Evolutionary conservation across 139 green algal species (phyloP), one percentile per base, ranked within the genome.

Genomic region (Picochlorum sp.): DNA sequence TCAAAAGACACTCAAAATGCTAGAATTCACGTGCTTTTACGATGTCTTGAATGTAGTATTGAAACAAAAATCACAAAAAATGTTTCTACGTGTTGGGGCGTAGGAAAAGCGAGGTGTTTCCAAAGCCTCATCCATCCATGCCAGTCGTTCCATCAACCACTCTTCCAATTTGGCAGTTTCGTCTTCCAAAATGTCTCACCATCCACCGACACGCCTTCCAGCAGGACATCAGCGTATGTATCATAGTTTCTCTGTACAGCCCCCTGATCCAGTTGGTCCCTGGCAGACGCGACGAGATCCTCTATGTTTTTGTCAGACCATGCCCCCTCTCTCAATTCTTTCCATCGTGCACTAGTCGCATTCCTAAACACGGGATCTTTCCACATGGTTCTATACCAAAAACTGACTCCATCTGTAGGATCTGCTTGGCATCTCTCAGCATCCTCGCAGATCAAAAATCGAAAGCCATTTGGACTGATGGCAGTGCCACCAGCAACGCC

Each of bases 391-490:
- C 71, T 64, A n/a, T 56, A 66, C 61, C 61, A 59, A 38, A 56
- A 45, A 45, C 44, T 61, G 6, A 71, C 14, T 4, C 72, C 72
- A 47, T 79, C 67, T 2, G 23, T 37, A 21, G 66, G 56, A 56
- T 79, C 72, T 3, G 58, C 18, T 44, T 37, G 10, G 63, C 73
- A 79, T 34, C 73, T 65, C 16, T 66, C 67, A 13, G 9, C n/a
- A 51, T 79, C 73, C 23, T 61, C 63, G 54, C 73, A 79, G 30
- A 79, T 75, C 9, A 50, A 32, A 49, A 79, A 79, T 30, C 70
- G 56, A 63, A 65, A 80, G 49, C 86, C 63, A 28, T 84, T 57
- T 9, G 82, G 69, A 10, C 75, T 85, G 61, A 92, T 92, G 37
- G 79, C 85, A 49, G 69, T 83, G 18, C 86, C 86, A 24, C 86